Conservation (phyloP, 116 monocot species). For the Phalaenopsis hybrid region DNA sequence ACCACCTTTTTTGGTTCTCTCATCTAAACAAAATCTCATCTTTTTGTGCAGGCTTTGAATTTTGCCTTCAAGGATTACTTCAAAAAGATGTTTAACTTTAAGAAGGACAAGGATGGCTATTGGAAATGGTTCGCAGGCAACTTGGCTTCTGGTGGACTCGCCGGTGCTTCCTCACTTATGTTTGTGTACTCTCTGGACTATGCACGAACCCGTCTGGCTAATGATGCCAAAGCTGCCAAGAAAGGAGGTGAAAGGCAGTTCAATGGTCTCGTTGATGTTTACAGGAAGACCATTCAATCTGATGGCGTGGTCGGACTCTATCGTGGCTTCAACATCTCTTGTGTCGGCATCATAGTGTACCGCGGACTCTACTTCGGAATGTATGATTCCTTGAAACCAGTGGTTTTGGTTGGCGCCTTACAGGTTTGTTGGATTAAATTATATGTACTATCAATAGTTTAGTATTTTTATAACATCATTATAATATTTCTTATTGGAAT, state of each 20-base stretch:
- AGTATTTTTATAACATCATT: slow-evolving; percentile 5
- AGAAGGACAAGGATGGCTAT: slow-evolving; percentile 44
- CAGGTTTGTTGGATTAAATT: background rate
- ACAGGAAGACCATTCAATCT: too few species aligned
- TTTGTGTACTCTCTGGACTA: slow-evolving; percentile 44
- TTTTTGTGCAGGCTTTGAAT: slow-evolving; percentile 27
- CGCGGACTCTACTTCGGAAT: slow-evolving; percentile 38
- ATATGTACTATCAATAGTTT: background rate
- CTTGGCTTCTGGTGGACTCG: slow-evolving; percentile 38
- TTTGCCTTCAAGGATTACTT: slow-evolving; percentile 50
- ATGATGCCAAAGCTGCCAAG: slow-evolving; percentile 37
- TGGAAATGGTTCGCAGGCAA: slow-evolving; percentile 51
- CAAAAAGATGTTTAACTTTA: slow-evolving; percentile 45
- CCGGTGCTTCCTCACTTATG: slow-evolving; percentile 35
- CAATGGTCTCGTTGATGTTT: too few species aligned
- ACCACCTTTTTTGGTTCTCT: background rate
- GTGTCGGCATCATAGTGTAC: slow-evolving; percentile 28
- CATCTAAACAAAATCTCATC: background rate
- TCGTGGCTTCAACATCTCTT: too few species aligned
- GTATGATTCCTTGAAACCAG: slow-evolving; percentile 39
- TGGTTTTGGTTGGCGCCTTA: slow-evolving; percentile 19
- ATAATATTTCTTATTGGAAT: slow-evolving; percentile 13
- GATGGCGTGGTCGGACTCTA: too few species aligned
- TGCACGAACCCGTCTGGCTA: slow-evolving; percentile 34
- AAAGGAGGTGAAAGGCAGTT: too few species aligned